Evolutionary conservation across 768 basidiomycete species (phyloP).

Genomic region (Asterophora parasitica): DNA sequence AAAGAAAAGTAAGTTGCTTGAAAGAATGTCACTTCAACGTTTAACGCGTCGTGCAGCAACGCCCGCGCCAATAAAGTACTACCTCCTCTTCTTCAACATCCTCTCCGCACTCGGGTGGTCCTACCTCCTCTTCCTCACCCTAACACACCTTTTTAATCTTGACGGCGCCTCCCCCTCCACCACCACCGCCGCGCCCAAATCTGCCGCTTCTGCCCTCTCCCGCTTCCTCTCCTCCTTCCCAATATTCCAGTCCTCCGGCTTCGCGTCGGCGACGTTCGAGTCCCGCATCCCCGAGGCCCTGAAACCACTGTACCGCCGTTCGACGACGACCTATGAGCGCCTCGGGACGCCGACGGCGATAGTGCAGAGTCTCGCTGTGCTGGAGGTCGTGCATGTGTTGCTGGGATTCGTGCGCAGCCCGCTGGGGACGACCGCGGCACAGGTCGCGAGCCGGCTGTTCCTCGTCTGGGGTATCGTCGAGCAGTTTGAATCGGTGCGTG

Average conservation of each 20-base stretch:
- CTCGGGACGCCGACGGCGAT: conserved; percentile 58
- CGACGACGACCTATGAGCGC: conserved; percentile 54
- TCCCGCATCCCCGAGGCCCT: conserved; percentile 34
- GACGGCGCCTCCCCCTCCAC: conserved; percentile 33
- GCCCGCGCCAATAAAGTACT: conserved; percentile 38
- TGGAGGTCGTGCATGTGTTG: conserved; percentile 82
- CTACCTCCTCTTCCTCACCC: conserved; percentile 55
- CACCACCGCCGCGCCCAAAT: conserved; percentile 15
- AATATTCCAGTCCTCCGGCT: conserved; percentile 26
- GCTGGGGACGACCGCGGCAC: conserved; percentile 65
- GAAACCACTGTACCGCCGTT: conserved; percentile 42
- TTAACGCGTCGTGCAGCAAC: conserved; percentile 16
- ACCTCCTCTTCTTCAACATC: conserved; percentile 77
- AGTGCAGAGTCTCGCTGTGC: conserved; percentile 78
- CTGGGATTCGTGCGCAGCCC: conserved; percentile 79
- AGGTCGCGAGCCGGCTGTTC: conserved; percentile 78
- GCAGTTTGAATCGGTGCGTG: conserved; percentile 54
- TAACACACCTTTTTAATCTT: conserved; percentile 44
- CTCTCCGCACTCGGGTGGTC: conserved; percentile 73
- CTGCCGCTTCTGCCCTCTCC: conserved; percentile 33
- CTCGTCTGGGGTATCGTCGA: conserved; percentile 83
- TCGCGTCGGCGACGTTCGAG: conserved; percentile 25
- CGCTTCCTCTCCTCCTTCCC: conserved; percentile 32
- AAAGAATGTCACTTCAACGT: too few species aligned
- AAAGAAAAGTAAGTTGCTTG: conserved; percentile 6